Evolutionary conservation across 345 rosid species (phyloP).

Genomic region (Populus davidiana): DNA sequence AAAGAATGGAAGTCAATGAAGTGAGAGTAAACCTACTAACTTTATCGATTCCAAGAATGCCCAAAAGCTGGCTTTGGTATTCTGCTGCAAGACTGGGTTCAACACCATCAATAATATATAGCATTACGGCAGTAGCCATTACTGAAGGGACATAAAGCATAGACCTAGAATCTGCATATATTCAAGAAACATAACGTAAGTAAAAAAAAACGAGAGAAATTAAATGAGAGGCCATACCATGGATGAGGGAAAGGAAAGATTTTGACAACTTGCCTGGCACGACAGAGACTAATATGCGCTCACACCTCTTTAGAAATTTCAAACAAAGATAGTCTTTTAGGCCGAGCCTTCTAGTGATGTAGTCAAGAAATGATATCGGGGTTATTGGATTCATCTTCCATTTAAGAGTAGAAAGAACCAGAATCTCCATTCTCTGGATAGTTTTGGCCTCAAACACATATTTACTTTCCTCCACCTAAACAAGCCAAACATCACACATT

Average conservation of each 20-base stretch:
- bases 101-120: conserved; percentile 58
- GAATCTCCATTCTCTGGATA: conserved; percentile 93
- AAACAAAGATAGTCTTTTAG: conserved; percentile 52
- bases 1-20: not conserved
- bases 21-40: conserved; percentile 27
- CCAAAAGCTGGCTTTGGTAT: conserved; percentile 52
- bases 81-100: conserved; percentile 47
- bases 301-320: conserved; percentile 69
- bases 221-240: not conserved
- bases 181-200: not conserved
- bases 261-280: conserved; percentile 53
- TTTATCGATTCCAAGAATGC: conserved; percentile 55
- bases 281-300: conserved; percentile 54
- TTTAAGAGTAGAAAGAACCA: conserved; percentile 71
- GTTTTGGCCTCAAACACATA: conserved; percentile 79
- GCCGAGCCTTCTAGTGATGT: conserved; percentile 67
- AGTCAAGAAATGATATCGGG: conserved; percentile 76
- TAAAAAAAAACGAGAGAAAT: not conserved
- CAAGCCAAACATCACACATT: conserved; percentile 4
- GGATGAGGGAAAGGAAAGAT: not conserved
- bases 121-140: conserved; percentile 82
- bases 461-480: conserved; percentile 66
- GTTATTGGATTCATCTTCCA: conserved; percentile 96
- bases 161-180: conserved; percentile 60
- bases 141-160: conserved; percentile 67